A percentile compares a stretch with the other conserved stretches of the same genome.
phyloP scores from a whole-genome alignment of 306 rosid genomes.

The Gastrolobium villosum region DNA sequence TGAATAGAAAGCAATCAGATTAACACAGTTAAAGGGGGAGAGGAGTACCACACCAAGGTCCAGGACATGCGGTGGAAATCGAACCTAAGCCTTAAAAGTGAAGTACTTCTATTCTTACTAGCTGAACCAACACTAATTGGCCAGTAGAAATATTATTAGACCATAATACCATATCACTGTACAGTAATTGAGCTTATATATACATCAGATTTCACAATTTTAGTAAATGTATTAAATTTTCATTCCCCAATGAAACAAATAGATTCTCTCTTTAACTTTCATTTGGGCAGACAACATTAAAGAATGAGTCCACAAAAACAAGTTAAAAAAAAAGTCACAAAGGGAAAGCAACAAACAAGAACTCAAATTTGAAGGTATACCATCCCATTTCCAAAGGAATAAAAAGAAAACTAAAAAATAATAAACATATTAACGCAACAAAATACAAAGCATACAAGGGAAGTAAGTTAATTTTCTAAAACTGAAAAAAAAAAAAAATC shows the following conservation, averaged over 20 bases:
- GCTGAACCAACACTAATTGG: neutral
- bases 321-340: neutral
- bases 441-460: slow-evolving; percentile 20
- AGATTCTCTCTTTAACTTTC: slow-evolving; percentile 15
- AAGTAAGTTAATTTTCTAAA: slow-evolving; percentile 14
- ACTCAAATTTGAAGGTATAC: slow-evolving; percentile 18
- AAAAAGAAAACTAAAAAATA: neutral
- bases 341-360: slow-evolving; percentile 18
- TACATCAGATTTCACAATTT: slow-evolving; percentile 28
- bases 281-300: slow-evolving; percentile 12
- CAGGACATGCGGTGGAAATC: neutral
- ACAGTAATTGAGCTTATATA: neutral
- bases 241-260: neutral
- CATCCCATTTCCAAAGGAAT: neutral
- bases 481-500: neutral
- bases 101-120: slow-evolving; percentile 1
- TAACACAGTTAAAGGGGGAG: neutral
- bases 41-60: neutral
- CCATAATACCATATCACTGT: neutral
- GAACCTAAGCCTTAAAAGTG: neutral
- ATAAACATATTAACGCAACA: slow-evolving; percentile 1
- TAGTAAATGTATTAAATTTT: neutral
- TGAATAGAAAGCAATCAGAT: too few relatives aligned
- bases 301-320: slow-evolving; percentile 3
- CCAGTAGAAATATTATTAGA: neutral